Evolutionary conservation across 192 early-diverging fungal species (phyloP), one percentile per base, ranked within the genome.

Genomic region (Coemansia sp.): DNA sequence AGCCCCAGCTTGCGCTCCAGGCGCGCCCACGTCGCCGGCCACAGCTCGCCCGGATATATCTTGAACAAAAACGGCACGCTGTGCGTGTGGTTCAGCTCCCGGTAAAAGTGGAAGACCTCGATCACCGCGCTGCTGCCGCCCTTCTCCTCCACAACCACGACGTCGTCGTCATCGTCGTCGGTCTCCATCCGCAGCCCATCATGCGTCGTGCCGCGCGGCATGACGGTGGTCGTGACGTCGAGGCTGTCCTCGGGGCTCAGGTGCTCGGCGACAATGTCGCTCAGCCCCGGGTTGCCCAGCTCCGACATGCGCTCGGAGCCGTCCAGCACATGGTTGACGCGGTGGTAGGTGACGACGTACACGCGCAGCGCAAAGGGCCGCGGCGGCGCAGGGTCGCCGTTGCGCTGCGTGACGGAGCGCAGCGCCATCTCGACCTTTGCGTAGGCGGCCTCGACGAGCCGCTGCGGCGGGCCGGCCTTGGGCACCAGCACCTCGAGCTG

Each of bases 51-150:
- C 9, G 81, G 67, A 29, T 77, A 85, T 35, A 94, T 67, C 36
- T 88, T 67, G 61, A 97, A 91, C 60, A 79, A 79, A 82, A 98
- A 97, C 22, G 97, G 97, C 36, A 93, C 82, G 41, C 94, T 87
- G 74, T 97, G 94, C 7, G 85, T 71, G 35, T 87, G 86, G 12
- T 47, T 37, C 14, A 88, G 75, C 27, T 94, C 91, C 62, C 89
- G 87, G 51, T 84, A 78, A 73, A 91, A 96, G 71, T 96, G 94
- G 76, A 89, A 89, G 19, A 92, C 92, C 19, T 78, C 82, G 54
- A 96, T 65, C n/a, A 85, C 40, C 7, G 47, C 25, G 40, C 86
- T 64, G 20, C 70, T 51, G 14, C 71, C 10, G 25, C 66, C 22
- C 46, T 25, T 49, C 6, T 49, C 46, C 0, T 71, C 69, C 1